phyloP scores from a whole-genome alignment of 768 basidiomycete species.

The Lyophyllum semitale region DNA sequence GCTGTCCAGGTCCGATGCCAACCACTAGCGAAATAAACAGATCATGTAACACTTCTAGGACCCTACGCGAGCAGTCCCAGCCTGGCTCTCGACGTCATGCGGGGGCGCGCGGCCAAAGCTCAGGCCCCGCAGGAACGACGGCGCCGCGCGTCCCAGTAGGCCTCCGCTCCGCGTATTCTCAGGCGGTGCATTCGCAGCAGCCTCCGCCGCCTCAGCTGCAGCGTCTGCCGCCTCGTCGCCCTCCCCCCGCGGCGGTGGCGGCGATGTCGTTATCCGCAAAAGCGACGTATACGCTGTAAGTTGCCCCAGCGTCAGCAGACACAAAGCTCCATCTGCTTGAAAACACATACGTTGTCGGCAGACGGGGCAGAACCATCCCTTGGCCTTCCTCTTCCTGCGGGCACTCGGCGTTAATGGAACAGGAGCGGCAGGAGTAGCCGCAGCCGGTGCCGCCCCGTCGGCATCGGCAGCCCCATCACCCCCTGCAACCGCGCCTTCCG shows the following conservation, averaged over 20 bases:
- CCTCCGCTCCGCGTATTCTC: slow-evolving; percentile 10
- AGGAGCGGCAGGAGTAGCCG: slow-evolving; percentile 25
- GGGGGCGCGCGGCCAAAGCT: slow-evolving; percentile 21
- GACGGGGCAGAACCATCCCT: slow-evolving; percentile 97
- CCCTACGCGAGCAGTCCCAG: slow-evolving; percentile 18
- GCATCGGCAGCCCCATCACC: slow-evolving; percentile 26
- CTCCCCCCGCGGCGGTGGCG: slow-evolving; percentile 35
- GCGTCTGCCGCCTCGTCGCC: slow-evolving; percentile 8
- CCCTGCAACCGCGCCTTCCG: slow-evolving; percentile 38
- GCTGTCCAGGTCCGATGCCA: neutral
- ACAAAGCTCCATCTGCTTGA: too few species aligned
- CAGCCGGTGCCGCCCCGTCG: slow-evolving; percentile 27
- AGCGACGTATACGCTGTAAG: slow-evolving; percentile 86
- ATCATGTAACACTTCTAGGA: neutral
- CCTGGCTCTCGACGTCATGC: slow-evolving; percentile 35
- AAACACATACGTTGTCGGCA: slow-evolving; percentile 84
- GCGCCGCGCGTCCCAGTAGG: slow-evolving; percentile 9
- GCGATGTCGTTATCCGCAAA: slow-evolving; percentile 74
- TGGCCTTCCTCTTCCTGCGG: slow-evolving; percentile 87
- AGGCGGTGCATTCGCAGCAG: neutral
- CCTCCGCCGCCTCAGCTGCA: neutral
- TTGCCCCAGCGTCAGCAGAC: slow-evolving; percentile 5
- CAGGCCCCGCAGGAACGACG: slow-evolving; percentile 18
- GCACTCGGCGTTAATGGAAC: slow-evolving; percentile 37
- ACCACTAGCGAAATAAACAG: neutral